phyloP scores from a whole-genome alignment of 768 basidiomycete species.

The Naganishia friedmannii region DNA sequence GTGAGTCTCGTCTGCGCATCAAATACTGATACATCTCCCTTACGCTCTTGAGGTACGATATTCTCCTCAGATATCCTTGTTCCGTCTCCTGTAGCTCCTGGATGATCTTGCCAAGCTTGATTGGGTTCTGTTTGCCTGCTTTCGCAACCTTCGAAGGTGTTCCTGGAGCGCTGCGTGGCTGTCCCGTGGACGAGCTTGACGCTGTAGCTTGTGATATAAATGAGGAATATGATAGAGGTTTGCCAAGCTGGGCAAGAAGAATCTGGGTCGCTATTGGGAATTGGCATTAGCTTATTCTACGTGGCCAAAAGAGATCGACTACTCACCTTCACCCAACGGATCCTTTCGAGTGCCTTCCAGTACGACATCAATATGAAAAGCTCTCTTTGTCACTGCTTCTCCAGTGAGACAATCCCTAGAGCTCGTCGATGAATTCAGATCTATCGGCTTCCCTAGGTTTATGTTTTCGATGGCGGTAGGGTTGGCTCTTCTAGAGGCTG shows the following conservation, averaged over 20 bases:
- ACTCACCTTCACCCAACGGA: conserved; percentile 53
- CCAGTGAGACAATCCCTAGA: conserved; percentile 43
- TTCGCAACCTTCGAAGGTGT: conserved; percentile 62
- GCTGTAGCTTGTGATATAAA: conserved; percentile 32
- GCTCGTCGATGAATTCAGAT: conserved; percentile 45
- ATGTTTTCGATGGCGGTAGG: background rate
- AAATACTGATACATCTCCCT: conserved; percentile 19
- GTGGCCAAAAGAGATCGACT: conserved; percentile 61
- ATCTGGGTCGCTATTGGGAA: conserved; percentile 48
- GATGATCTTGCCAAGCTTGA: conserved; percentile 59
- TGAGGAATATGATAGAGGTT: conserved; percentile 34
- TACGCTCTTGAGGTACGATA: conserved; percentile 71
- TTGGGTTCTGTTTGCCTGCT: conserved; percentile 34
- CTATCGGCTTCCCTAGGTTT: conserved; percentile 37
- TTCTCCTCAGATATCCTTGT: conserved; percentile 77
- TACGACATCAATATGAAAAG: conserved; percentile 84
- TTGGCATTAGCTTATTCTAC: background rate
- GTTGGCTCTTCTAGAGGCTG: background rate
- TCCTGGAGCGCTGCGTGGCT: conserved; percentile 51
- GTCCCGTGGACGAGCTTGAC: background rate
- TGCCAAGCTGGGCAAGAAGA: conserved; percentile 41
- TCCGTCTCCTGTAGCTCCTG: conserved; percentile 87
- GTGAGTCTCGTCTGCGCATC: background rate
- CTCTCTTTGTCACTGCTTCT: conserved; percentile 65
- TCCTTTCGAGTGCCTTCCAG: conserved; percentile 77